These are phyloP conservation scores for Podospora tetraspora DNA, from an alignment of 495 filamentous ascomycete species.

Conservation along the genomic window DNA sequence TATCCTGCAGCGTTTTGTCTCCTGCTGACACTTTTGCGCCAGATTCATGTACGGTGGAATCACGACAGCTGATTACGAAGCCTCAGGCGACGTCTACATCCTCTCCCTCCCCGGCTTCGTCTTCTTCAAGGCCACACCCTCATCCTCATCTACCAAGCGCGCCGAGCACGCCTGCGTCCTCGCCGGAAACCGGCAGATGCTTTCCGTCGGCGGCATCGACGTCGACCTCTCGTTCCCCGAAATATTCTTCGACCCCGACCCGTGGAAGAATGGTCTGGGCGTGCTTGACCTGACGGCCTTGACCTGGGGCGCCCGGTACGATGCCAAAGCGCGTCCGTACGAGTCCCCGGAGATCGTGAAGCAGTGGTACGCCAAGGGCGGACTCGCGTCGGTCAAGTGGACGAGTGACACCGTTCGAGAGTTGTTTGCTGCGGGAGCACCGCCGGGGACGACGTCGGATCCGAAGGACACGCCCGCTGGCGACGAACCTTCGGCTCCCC, in stretches of 20 bases:
- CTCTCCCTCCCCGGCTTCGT: slow-evolving; percentile 42
- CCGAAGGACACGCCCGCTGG: not conserved
- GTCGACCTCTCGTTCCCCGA: slow-evolving; percentile 16
- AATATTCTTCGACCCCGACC: slow-evolving; percentile 24
- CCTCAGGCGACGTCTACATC: slow-evolving; percentile 31
- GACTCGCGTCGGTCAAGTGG: slow-evolving; percentile 27
- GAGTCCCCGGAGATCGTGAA: slow-evolving; percentile 28
- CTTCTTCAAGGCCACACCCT: slow-evolving; percentile 31
- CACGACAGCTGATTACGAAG: slow-evolving; percentile 9
- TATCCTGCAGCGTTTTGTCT: not conserved
- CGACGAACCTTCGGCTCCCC: too few relatives aligned
- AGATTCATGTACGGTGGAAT: slow-evolving; percentile 35
- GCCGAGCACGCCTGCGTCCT: slow-evolving; percentile 32
- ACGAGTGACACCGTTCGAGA: slow-evolving; percentile 18
- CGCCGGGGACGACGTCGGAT: not conserved
- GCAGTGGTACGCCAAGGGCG: slow-evolving; percentile 31
- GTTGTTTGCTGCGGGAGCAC: slow-evolving; percentile 17
- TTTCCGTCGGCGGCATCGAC: slow-evolving; percentile 33
- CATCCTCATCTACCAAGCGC: slow-evolving; percentile 23
- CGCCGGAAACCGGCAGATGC: slow-evolving; percentile 34
- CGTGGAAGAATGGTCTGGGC: slow-evolving; percentile 38
- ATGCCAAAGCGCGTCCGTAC: slow-evolving; percentile 33
- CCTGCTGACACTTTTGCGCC: slow-evolving; percentile 23
- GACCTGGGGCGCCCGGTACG: slow-evolving; percentile 33
- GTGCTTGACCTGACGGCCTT: slow-evolving; percentile 38